Conservation (phyloP, 305 asterid genomes). For the Caryopteris hybrid region DNA sequence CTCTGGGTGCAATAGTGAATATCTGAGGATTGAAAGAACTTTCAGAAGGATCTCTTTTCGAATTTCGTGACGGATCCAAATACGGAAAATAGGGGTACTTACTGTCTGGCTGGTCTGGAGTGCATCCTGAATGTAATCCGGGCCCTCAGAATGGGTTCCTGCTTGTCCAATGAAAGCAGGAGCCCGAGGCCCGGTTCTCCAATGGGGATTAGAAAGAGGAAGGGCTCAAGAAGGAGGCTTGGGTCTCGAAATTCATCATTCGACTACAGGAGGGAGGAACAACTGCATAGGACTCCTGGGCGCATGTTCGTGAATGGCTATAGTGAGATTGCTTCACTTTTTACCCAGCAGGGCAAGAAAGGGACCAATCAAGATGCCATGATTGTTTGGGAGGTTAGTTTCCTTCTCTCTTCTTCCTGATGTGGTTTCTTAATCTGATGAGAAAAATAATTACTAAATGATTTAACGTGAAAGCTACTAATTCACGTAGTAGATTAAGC, state of each 20-base stretch:
- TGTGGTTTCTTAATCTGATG: neutral
- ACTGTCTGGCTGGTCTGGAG: conserved; percentile 67
- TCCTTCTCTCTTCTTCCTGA: conserved; percentile 4
- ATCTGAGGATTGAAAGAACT: neutral
- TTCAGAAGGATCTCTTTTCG: conserved; percentile 11
- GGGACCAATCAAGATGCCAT: conserved; percentile 98
- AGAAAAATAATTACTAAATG: neutral
- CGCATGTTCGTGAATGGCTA: conserved; percentile 84
- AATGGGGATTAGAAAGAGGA: conserved; percentile 38
- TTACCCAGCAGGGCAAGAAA: conserved; percentile 86
- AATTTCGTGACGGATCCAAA: conserved; percentile 45
- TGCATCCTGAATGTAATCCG: conserved; percentile 64
- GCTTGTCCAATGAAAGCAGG: conserved; percentile 75
- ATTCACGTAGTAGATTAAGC: neutral
- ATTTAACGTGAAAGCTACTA: neutral
- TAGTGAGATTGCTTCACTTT: conserved; percentile 69
- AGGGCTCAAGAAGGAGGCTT: conserved; percentile 40
- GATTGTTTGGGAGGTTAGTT: conserved; percentile 96
- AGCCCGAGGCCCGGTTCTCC: conserved; percentile 62
- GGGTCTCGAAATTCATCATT: conserved; percentile 64
- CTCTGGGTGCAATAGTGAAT: conserved; percentile 16
- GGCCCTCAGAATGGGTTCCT: conserved; percentile 89
- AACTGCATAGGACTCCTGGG: conserved; percentile 67
- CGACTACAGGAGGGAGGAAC: conserved; percentile 59
- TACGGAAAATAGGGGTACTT: conserved; percentile 41